Percentiles rank a stretch among this genome's conserved stretches.
Conservation (phyloP, 352 stramenopile genomes). For the Stephanocyclus meneghinianus region DNA sequence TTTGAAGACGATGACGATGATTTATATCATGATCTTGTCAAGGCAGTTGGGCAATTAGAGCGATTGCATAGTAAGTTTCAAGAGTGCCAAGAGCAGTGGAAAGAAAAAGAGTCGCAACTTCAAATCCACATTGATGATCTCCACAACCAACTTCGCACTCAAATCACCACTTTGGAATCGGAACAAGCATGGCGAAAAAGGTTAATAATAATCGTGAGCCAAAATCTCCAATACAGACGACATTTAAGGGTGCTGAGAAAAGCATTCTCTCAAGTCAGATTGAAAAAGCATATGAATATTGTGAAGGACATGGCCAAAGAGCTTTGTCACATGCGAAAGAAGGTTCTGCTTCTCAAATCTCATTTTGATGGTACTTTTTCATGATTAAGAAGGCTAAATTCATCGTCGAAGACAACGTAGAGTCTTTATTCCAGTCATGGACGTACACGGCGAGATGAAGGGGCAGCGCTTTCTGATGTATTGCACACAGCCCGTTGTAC, state of each 20-base stretch:
- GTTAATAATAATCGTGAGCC: slow-evolving; percentile 27
- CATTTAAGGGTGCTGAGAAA: slow-evolving; percentile 12
- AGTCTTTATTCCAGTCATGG: too few species aligned
- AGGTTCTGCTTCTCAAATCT: slow-evolving; percentile 55
- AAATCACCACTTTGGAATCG: slow-evolving; percentile 9
- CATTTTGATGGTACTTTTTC: slow-evolving; percentile 31
- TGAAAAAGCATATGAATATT: slow-evolving; percentile 46
- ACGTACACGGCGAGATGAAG: too few species aligned
- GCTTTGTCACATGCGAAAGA: slow-evolving; percentile 45
- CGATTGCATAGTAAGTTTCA: slow-evolving; percentile 44
- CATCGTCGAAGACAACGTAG: too few species aligned
- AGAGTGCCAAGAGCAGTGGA: slow-evolving; percentile 49
- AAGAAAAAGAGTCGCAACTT: slow-evolving; percentile 39
- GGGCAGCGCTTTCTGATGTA: too few species aligned
- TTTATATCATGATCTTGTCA: slow-evolving; percentile 43
- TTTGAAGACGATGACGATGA: slow-evolving; percentile 14
- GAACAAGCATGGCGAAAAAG: slow-evolving; percentile 48
- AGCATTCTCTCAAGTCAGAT: slow-evolving; percentile 44
- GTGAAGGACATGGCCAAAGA: slow-evolving; percentile 58
- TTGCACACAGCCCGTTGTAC: too few species aligned
- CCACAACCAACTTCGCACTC: slow-evolving; percentile 34
- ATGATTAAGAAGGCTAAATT: slow-evolving; percentile 5
- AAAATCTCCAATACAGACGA: slow-evolving; percentile 39
- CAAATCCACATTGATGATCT: slow-evolving; percentile 46
- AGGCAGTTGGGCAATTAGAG: slow-evolving; percentile 49